A percentile compares a stretch with the other conserved stretches of the same genome.
phyloP scores from a whole-genome alignment of 441 rosid species.

The Jatropha multifida region DNA sequence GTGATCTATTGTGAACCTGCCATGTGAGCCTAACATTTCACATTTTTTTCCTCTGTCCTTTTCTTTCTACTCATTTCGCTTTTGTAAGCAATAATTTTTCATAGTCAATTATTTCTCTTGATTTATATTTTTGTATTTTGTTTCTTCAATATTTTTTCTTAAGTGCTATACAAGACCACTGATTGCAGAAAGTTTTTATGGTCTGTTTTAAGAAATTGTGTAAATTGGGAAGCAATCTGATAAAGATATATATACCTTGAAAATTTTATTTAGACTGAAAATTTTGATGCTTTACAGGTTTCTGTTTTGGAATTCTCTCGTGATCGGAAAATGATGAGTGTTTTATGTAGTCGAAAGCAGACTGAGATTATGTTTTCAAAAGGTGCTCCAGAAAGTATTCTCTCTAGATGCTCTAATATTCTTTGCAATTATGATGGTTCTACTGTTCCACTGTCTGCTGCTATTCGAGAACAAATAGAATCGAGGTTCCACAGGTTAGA shows the following conservation, averaged over 20 bases:
- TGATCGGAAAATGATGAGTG: conserved; percentile 99
- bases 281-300: conserved; percentile 51
- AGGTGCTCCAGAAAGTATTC: conserved; percentile 97
- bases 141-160: not conserved
- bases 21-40: not conserved
- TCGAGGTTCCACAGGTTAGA: conserved; percentile 82
- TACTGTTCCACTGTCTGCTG: conserved; percentile 70
- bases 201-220: not conserved
- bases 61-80: not conserved
- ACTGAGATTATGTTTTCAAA: conserved; percentile 77
- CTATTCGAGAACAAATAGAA: conserved; percentile 71
- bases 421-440: conserved; percentile 88
- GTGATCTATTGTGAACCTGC: not conserved
- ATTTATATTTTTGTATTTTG: not conserved
- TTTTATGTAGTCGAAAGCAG: conserved; percentile 81
- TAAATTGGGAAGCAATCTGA: not conserved
- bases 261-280: conserved; percentile 11
- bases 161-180: not conserved
- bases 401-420: conserved; percentile 81
- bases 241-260: conserved; percentile 2
- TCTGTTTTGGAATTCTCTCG: conserved; percentile 93
- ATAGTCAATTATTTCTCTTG: not conserved
- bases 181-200: conserved; percentile 1
- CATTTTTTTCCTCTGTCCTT: not conserved
- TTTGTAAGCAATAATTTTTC: not conserved